Base-by-base conservation (phyloP, 148 eudicot genomes). In the Vaccinium darrowii region DNA sequence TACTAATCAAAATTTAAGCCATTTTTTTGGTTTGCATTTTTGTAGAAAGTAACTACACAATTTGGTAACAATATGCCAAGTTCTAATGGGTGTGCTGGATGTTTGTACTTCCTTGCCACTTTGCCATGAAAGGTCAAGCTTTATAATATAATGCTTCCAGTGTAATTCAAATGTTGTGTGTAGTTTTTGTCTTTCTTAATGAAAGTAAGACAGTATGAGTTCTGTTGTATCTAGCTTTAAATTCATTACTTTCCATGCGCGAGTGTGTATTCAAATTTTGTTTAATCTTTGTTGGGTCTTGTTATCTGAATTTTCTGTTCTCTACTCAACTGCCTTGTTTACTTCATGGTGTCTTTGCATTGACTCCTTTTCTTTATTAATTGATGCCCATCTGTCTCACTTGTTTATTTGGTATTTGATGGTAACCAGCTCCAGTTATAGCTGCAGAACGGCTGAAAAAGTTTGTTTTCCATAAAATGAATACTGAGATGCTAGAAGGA, bases 381-480 rank as follows among this genome's bases (percentile, higher is more conserved):
- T 49, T 76, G 82, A 51, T 63, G 53, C 76, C 63, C 5, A 11
- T 50, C 30, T 79, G 65, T 33, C 49, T 12, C 21, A 47, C 8
- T n/a, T 85, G 30, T 47, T 30, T 47, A 57, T 33, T 43, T 39
- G 15, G 79, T 47, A 71, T 16, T 73, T 50, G 18, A 82, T 83
- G n/a, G 36, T 78, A 52, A 88, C 60, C 94, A 97, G 99, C 99
- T 75, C 87, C 88, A 56, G 93, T 95, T 52, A 82, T 95, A 58
- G 84, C 91, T 80, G 93, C 90, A 8, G 98, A 97, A 51, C 91
- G 98, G 83, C 88, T 97, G 88, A 97, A 93, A 84, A 97, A 88
- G 85, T 97, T 94, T 84, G 89, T 97, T 76, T 88, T 93, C 79
- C 90, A 91, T 87, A 97, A 95, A 89, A 88, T 97, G 39, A 86